Percentiles rank a stretch among this genome's conserved stretches.
These are phyloP conservation scores for Prunus mume DNA, from an alignment of 306 rosid species.

Conservation along the genomic window DNA sequence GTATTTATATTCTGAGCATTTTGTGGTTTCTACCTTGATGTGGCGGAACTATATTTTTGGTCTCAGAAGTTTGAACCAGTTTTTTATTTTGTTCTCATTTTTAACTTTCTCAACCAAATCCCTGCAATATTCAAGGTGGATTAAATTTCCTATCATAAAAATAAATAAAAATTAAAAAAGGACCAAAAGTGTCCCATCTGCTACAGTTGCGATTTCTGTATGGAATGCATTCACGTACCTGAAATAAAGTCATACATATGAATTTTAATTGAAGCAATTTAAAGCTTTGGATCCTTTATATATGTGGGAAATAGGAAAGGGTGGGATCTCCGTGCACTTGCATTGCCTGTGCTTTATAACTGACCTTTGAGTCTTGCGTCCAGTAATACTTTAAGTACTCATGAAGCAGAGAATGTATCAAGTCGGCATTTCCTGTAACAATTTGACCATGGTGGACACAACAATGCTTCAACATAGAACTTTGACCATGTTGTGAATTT, in stretches of 20 bases:
- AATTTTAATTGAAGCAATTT: neutral
- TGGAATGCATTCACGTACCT: neutral
- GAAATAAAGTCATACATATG: neutral
- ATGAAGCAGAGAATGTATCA: neutral
- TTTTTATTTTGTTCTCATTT: neutral
- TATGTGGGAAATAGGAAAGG: neutral
- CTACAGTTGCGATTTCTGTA: neutral
- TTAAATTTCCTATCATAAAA: neutral
- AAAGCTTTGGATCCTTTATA: neutral
- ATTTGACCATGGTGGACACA: slow-evolving; percentile 1
- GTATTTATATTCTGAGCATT: neutral
- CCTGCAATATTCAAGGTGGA: neutral
- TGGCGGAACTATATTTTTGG: neutral
- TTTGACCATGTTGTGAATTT: too few relatives aligned
- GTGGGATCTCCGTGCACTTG: neutral
- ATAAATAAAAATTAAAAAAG: too few relatives aligned
- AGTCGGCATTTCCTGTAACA: neutral
- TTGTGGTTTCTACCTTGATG: neutral
- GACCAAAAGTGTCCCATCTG: neutral
- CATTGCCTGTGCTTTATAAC: neutral
- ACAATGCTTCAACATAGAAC: neutral
- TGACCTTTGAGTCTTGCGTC: neutral
- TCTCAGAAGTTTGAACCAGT: neutral
- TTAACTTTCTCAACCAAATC: slow-evolving; percentile 3
- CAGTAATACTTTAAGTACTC: neutral